Conservation (phyloP, 768 basidiomycete genomes). For the Macrolepiota fuliginosa region DNA sequence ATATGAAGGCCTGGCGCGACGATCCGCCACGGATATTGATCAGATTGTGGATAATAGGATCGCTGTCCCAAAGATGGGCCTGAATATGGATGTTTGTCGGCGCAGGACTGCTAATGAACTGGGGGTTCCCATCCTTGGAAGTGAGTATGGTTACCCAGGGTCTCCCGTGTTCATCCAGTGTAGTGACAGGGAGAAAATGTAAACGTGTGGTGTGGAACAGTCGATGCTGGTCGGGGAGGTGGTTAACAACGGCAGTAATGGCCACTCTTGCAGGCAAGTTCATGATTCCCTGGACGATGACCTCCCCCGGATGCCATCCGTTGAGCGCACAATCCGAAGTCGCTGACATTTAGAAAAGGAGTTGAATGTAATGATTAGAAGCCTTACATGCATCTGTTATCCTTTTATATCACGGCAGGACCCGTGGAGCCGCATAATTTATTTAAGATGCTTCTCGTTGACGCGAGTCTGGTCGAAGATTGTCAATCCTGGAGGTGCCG, state of each 20-base stretch:
- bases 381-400: not conserved
- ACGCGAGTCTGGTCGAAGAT: not conserved
- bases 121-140: slow-evolving; percentile 38
- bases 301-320: slow-evolving; percentile 55
- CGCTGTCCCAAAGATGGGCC: slow-evolving; percentile 50
- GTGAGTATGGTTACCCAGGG: slow-evolving; percentile 63
- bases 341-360: not conserved
- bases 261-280: slow-evolving; percentile 18
- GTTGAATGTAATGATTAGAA: not conserved
- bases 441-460: not conserved
- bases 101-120: slow-evolving; percentile 34
- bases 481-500: no score
- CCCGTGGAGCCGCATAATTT: not conserved
- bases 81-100: slow-evolving; percentile 36
- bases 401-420: not conserved
- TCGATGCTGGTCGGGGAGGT: slow-evolving; percentile 43
- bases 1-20: slow-evolving; percentile 32
- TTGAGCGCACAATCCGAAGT: slow-evolving; percentile 21
- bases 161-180: slow-evolving; percentile 44
- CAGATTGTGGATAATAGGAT: slow-evolving; percentile 46
- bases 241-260: slow-evolving; percentile 24
- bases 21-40: slow-evolving; percentile 15
- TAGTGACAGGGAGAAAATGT: slow-evolving; percentile 56
- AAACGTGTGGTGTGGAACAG: slow-evolving; percentile 46
- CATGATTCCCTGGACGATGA: slow-evolving; percentile 44